Evolutionary conservation across 2,329 filamentous ascomycete genomes (phyloP).

Genomic region (Pezicula radicicola): DNA sequence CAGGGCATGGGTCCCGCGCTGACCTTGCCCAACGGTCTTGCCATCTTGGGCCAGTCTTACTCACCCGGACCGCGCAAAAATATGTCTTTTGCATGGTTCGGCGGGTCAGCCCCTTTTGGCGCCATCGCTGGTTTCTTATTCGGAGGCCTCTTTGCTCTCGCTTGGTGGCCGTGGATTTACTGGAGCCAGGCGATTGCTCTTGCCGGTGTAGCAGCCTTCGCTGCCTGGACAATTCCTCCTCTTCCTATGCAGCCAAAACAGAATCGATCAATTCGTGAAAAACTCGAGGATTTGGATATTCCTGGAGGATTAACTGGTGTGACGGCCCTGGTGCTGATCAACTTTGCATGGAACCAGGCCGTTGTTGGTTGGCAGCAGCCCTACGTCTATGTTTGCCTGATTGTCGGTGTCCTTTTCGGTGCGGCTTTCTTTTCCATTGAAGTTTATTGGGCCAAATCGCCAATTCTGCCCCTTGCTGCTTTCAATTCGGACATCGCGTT

Average conservation of each 20-base stretch:
- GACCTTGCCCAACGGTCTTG: constrained; percentile 60
- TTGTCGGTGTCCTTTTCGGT: constrained; percentile 51
- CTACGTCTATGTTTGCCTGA: constrained; percentile 53
- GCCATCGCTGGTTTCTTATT: constrained; percentile 32
- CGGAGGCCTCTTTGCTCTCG: constrained; percentile 19
- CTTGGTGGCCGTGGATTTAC: constrained; percentile 52
- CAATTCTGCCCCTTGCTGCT: constrained; percentile 53
- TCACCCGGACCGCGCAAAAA: constrained; percentile 54
- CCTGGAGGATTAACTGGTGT: constrained; percentile 40
- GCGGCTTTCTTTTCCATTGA: constrained; percentile 51
- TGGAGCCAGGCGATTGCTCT: constrained; percentile 40
- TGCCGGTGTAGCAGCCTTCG: constrained; percentile 32
- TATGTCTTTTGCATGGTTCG: constrained; percentile 54
- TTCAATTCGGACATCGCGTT: constrained; percentile 54
- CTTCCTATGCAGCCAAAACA: constrained; percentile 11
- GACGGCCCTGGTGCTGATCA: constrained; percentile 55
- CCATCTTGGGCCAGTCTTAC: constrained; percentile 57
- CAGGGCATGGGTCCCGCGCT: constrained; percentile 63
- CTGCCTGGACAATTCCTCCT: constrained; percentile 32
- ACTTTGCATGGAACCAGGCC: constrained; percentile 66
- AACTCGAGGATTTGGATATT: constrained; percentile 29
- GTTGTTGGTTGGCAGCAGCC: constrained; percentile 55
- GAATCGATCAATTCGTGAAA: constrained; percentile 14
- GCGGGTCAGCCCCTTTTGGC: constrained; percentile 44
- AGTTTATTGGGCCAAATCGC: constrained; percentile 37